phyloP scores from a whole-genome alignment of 2,329 filamentous ascomycete species.

The Ophiosphaerella korrae region DNA sequence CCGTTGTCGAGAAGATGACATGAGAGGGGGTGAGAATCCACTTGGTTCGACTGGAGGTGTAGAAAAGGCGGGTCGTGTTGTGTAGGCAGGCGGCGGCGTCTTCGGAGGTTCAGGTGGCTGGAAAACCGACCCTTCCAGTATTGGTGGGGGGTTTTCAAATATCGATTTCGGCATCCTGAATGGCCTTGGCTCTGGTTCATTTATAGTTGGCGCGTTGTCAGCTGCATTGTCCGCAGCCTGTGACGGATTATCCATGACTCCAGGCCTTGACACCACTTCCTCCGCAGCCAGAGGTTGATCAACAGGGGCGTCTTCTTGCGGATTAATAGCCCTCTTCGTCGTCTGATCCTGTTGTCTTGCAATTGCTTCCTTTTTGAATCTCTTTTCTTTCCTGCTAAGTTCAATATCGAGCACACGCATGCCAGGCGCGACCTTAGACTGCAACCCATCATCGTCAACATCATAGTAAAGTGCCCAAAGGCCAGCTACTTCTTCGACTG shows the following conservation, averaged over 20 bases:
- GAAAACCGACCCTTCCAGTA: conserved; percentile 3
- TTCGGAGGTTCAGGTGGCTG: conserved; percentile 1
- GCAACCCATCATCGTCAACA: conserved; percentile 47
- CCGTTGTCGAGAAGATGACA: not conserved
- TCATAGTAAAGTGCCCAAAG: conserved; percentile 54
- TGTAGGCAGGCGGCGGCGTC: conserved; percentile 34
- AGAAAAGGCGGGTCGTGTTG: not conserved
- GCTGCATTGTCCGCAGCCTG: not conserved
- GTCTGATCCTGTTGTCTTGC: conserved; percentile 38
- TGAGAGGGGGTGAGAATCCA: not conserved
- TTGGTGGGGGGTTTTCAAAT: conserved; percentile 23
- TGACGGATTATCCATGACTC: conserved; percentile 9
- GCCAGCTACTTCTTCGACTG: conserved; percentile 43
- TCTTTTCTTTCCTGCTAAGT: conserved; percentile 59
- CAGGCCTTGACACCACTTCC: conserved; percentile 21
- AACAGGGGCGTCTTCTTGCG: conserved; percentile 29
- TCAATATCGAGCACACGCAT: conserved; percentile 62
- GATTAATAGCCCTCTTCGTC: conserved; percentile 33
- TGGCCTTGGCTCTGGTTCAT: conserved; percentile 6
- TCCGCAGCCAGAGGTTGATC: conserved; percentile 29
- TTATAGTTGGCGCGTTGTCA: too few species aligned
- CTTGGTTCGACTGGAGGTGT: not conserved
- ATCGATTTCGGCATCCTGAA: conserved; percentile 29
- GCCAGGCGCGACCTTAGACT: conserved; percentile 52
- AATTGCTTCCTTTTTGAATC: conserved; percentile 38